A percentile compares a stretch with the other conserved stretches of the same genome.
Conservation (phyloP, 768 basidiomycete species). For the Phanerochaete sordida region DNA sequence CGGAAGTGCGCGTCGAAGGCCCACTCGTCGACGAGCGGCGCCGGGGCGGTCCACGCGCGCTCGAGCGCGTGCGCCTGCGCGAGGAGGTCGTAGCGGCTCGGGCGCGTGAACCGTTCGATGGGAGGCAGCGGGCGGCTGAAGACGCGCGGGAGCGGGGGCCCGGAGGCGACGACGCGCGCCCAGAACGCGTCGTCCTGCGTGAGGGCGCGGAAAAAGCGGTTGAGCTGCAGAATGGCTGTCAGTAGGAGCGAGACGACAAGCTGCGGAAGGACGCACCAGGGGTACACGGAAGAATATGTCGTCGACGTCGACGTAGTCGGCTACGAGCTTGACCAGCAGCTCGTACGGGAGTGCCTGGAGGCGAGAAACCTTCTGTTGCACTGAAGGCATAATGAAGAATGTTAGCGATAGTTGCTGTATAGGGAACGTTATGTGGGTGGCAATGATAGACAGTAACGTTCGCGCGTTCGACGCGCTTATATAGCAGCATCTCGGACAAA, state of each 20-base stretch:
- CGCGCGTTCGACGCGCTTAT: background rate
- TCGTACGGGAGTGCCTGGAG: background rate
- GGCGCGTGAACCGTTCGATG: background rate
- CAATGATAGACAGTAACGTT: background rate
- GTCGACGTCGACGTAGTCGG: background rate
- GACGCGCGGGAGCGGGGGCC: background rate
- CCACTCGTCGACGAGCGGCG: background rate
- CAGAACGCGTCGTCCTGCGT: background rate
- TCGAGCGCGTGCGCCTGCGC: background rate
- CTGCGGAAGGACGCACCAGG: background rate
- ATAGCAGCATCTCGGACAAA: background rate
- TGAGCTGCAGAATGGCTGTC: background rate
- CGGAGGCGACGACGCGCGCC: background rate
- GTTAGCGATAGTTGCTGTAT: background rate
- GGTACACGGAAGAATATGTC: background rate
- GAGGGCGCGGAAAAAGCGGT: background rate
- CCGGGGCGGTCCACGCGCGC: background rate
- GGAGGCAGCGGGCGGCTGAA: background rate
- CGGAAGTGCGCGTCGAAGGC: background rate
- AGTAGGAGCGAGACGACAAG: background rate
- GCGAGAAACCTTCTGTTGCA: background rate
- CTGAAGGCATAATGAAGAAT: background rate
- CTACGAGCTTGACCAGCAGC: background rate
- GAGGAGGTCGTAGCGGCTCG: background rate
- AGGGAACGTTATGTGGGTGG: background rate